These are phyloP conservation scores for Solanum dulcamara DNA, from an alignment of 257 asterid species.

Conservation along the genomic window DNA sequence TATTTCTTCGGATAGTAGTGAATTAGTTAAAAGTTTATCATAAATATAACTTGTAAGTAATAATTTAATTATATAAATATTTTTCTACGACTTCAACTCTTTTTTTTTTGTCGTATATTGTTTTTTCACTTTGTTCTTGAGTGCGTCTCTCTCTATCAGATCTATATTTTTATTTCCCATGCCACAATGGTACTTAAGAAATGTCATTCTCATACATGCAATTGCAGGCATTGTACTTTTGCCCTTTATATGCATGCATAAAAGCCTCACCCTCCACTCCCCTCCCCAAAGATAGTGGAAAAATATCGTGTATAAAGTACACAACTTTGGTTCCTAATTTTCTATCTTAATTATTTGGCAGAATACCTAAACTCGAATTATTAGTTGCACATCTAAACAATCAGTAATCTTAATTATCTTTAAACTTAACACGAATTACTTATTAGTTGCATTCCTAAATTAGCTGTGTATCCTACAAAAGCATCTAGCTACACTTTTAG, in stretches of 20 bases:
- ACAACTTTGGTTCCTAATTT: background rate
- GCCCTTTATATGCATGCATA: slow-evolving; percentile 33
- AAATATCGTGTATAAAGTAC: background rate
- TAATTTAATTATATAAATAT: background rate
- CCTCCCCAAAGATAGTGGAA: slow-evolving; percentile 24
- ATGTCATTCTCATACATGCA: slow-evolving; percentile 35
- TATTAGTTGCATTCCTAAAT: background rate
- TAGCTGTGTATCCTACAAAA: too few species aligned
- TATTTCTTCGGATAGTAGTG: too few species aligned
- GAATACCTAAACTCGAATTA: background rate
- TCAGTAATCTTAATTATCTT: background rate
- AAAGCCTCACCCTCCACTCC: background rate
- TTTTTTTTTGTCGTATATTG: background rate
- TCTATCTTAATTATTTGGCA: background rate
- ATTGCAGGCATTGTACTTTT: slow-evolving; percentile 15
- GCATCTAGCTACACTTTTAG: too few species aligned
- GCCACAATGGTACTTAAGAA: slow-evolving; percentile 12
- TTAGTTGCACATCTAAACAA: background rate
- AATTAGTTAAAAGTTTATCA: background rate
- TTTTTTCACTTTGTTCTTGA: background rate
- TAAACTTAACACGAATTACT: background rate
- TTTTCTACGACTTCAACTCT: background rate
- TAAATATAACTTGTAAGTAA: background rate
- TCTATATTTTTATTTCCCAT: background rate
- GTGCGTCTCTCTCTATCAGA: background rate